These are phyloP conservation scores for Hypoxylon rickii DNA, from an alignment of 495 filamentous ascomycete species.

Conservation along the genomic window DNA sequence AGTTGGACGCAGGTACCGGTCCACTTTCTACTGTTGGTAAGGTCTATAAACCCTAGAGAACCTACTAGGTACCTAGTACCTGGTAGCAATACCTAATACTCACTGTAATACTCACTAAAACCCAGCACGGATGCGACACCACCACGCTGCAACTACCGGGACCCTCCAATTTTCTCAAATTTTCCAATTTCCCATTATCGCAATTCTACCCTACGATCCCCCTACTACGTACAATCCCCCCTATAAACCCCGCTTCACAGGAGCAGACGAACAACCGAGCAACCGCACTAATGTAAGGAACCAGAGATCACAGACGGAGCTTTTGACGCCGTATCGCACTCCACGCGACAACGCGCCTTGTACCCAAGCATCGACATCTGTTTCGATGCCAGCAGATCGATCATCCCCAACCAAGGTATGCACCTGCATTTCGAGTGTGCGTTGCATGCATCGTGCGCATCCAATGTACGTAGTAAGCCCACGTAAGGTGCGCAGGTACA, in stretches of 20 bases:
- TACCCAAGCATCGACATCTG: too few species aligned
- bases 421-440: too few species aligned
- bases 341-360: not conserved
- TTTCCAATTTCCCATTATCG: conserved; percentile 9
- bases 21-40: conserved; percentile 13
- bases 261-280: not conserved
- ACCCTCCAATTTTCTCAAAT: not conserved
- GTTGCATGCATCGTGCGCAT: too few species aligned
- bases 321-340: not conserved
- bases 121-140: not conserved
- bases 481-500: conserved; percentile 9
- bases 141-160: conserved; percentile 21
- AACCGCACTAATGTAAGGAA: conserved; percentile 24
- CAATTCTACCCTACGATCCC: conserved; percentile 1
- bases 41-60: not conserved
- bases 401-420: too few species aligned
- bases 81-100: too few species aligned
- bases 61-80: not conserved
- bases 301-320: not conserved
- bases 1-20: conserved; percentile 22
- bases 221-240: too few species aligned
- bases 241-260: too few species aligned
- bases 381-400: too few species aligned
- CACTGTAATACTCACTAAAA: too few species aligned
- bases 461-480: too few species aligned